These are phyloP conservation scores for Nitzschia palea DNA, from an alignment of 108 stramenopile genomes.

Conservation along the genomic window DNA sequence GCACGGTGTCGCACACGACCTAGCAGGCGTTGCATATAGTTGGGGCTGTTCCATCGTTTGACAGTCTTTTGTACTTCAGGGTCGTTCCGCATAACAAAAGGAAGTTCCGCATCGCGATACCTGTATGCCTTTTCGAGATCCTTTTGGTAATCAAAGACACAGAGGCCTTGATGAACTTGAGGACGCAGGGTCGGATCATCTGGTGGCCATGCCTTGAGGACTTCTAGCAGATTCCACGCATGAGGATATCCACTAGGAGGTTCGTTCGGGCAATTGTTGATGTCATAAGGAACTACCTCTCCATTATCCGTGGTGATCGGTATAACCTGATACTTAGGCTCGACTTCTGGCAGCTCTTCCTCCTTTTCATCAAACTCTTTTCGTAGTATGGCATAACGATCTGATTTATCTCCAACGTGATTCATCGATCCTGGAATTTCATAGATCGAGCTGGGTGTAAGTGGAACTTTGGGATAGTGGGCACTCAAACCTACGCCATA, in stretches of 20 bases:
- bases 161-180: slow-evolving; percentile 66
- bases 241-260: slow-evolving; percentile 83
- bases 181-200: slow-evolving; percentile 46
- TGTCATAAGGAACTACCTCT: slow-evolving; percentile 45
- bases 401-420: slow-evolving; percentile 57
- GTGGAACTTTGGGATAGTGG: slow-evolving; percentile 7
- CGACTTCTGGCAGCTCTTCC: neutral
- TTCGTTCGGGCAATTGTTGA: slow-evolving; percentile 70
- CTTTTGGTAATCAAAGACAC: slow-evolving; percentile 77
- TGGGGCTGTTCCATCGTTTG: slow-evolving; percentile 84
- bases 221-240: slow-evolving; percentile 70
- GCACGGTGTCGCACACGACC: slow-evolving; percentile 55
- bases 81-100: slow-evolving; percentile 89
- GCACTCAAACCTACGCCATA: slow-evolving; percentile 1
- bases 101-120: slow-evolving; percentile 88
- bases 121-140: slow-evolving; percentile 77
- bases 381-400: slow-evolving; percentile 54
- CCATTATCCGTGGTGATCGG: neutral
- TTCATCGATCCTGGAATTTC: slow-evolving; percentile 54
- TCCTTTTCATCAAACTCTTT: slow-evolving; percentile 31
- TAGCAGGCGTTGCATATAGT: slow-evolving; percentile 74
- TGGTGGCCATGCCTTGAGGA: slow-evolving; percentile 68
- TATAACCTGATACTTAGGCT: neutral
- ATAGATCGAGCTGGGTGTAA: slow-evolving; percentile 30
- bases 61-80: slow-evolving; percentile 73